These are phyloP conservation scores for Protomyces pachydermus DNA, from an alignment of 1,139 yeast genomes.

Conservation along the genomic window DNA sequence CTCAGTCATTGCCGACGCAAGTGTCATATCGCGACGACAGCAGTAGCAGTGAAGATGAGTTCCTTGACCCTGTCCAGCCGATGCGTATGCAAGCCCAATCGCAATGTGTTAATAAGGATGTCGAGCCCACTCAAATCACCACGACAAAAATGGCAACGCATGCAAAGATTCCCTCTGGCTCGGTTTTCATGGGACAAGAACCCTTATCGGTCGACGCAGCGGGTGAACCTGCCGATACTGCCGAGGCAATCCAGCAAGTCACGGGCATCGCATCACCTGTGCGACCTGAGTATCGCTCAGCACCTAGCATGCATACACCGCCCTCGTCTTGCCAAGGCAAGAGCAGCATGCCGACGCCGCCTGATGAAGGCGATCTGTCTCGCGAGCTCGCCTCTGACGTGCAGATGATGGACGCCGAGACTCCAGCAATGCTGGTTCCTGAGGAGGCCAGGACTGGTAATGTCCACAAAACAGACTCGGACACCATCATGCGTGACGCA, in stretches of 20 bases:
- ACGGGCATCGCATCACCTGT: not conserved
- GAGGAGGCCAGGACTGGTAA: too few species aligned
- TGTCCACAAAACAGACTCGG: too few species aligned
- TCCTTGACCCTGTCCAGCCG: not conserved
- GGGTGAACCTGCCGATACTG: not conserved
- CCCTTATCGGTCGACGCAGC: not conserved
- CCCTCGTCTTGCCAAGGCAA: not conserved
- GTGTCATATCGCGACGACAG: not conserved
- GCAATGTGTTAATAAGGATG: not conserved
- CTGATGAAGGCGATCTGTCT: not conserved
- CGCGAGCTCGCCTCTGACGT: not conserved
- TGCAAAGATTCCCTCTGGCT: not conserved
- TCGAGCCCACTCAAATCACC: not conserved
- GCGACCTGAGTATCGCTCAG: not conserved
- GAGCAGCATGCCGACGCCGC: not conserved
- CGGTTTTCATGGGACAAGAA: not conserved
- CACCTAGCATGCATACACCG: not conserved
- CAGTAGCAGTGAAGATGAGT: not conserved
- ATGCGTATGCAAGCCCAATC: not conserved
- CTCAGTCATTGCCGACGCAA: not conserved
- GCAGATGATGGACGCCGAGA: too few species aligned
- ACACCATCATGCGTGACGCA: too few species aligned
- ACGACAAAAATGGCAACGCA: not conserved
- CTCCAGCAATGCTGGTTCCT: too few species aligned
- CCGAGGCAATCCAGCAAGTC: not conserved